phyloP scores from a whole-genome alignment of 2,329 filamentous ascomycete genomes.

The Aspergillus oerlinghausenensis region DNA sequence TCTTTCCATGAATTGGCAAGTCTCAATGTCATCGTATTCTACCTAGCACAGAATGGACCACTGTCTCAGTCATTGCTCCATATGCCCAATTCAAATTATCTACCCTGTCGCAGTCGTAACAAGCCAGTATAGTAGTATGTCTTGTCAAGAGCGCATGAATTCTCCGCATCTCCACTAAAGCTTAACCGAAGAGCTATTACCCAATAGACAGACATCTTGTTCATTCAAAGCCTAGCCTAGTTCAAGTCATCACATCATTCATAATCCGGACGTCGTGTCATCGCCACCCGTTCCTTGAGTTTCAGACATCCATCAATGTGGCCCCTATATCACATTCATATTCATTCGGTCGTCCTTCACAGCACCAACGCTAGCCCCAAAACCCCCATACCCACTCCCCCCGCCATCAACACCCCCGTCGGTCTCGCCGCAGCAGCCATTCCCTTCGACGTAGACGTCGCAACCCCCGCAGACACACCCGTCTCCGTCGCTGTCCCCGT shows the following conservation, averaged over 20 bases:
- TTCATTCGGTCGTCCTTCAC: conserved; percentile 3
- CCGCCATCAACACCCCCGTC: conserved; percentile 15
- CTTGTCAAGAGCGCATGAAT: background rate
- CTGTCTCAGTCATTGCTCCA: background rate
- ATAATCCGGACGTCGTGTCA: background rate
- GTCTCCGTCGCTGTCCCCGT: conserved; percentile 8
- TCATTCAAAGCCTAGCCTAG: background rate
- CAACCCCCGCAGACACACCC: conserved; percentile 1
- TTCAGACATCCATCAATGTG: background rate
- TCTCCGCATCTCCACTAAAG: background rate
- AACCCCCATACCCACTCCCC: conserved; percentile 19
- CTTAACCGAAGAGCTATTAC: background rate
- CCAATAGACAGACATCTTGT: background rate
- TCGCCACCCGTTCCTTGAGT: background rate
- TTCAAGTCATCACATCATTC: background rate
- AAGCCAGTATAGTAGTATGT: background rate
- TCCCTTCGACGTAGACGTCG: conserved; percentile 15
- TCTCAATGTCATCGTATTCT: background rate
- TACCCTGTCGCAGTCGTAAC: background rate
- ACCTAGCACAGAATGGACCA: background rate
- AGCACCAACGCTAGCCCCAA: conserved; percentile 21
- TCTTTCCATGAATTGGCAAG: background rate
- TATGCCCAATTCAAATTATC: background rate
- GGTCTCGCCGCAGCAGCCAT: conserved; percentile 12
- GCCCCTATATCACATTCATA: background rate